A percentile compares a stretch with the other conserved stretches of the same genome.
These are phyloP conservation scores for Neurospora sp. DNA, from an alignment of 495 filamentous ascomycete genomes.

Conservation along the genomic window DNA sequence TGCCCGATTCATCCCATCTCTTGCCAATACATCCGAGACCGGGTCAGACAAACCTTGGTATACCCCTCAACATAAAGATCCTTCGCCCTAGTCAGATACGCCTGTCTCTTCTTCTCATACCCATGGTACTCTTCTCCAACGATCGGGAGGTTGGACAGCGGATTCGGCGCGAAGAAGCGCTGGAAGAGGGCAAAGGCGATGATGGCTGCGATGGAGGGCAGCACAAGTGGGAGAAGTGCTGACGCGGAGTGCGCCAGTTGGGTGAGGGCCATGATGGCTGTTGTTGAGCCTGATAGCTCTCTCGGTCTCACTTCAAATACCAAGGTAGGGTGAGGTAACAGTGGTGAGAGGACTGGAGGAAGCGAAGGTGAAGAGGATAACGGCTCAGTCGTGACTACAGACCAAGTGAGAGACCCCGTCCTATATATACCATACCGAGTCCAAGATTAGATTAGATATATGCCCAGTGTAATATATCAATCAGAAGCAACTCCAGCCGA, in stretches of 20 bases:
- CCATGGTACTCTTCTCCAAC: slow-evolving; percentile 21
- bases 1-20: neutral
- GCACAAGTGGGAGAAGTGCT: slow-evolving; percentile 19
- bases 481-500: neutral
- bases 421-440: neutral
- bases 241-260: slow-evolving; percentile 3
- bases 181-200: slow-evolving; percentile 16
- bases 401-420: neutral
- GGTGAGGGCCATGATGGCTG: slow-evolving; percentile 7
- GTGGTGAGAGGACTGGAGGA: neutral
- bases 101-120: slow-evolving; percentile 24
- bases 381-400: neutral
- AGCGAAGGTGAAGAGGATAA: neutral
- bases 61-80: slow-evolving; percentile 26
- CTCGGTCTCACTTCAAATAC: too few species aligned
- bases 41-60: slow-evolving; percentile 12
- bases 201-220: slow-evolving; percentile 14
- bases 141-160: slow-evolving; percentile 16
- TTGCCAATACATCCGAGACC: neutral
- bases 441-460: neutral
- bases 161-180: slow-evolving; percentile 4
- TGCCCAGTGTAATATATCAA: neutral
- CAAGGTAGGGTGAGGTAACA: neutral
- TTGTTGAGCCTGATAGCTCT: neutral
- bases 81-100: slow-evolving; percentile 14